phyloP scores from a whole-genome alignment of 257 asterid genomes.

The Primulina eburnea region DNA sequence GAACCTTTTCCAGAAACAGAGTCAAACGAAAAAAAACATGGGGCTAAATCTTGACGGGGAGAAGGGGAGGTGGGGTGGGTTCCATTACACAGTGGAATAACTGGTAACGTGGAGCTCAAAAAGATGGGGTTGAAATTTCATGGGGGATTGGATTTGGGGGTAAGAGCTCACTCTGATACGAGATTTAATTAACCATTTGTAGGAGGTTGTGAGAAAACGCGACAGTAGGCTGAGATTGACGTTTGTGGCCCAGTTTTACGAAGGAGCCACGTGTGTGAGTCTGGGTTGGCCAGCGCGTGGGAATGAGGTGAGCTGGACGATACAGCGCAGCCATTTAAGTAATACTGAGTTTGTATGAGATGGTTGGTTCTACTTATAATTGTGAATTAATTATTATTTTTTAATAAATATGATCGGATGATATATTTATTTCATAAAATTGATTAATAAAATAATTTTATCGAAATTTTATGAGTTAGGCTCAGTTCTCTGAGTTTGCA shows the following conservation, averaged over 20 bases:
- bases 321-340: no score
- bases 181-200: not conserved
- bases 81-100: constrained; percentile 16
- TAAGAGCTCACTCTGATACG: not conserved
- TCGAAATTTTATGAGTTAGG: no score
- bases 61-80: constrained; percentile 24
- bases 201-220: not conserved
- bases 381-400: no score
- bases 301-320: no score
- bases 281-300: not conserved
- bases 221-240: not conserved
- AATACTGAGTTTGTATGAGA: no score
- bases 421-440: no score
- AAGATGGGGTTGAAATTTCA: constrained; percentile 16
- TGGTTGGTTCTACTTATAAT: no score
- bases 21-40: not conserved
- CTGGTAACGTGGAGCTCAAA: constrained; percentile 33
- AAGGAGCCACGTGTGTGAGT: not conserved
- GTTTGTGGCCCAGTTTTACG: not conserved
- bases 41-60: not conserved
- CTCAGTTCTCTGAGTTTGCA: no score
- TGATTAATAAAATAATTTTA: no score
- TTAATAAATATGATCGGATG: no score
- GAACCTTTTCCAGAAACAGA: not conserved
- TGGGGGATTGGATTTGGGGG: not conserved